Percentiles rank a stretch among this genome's conserved stretches.
Evolutionary conservation across 1,284 basidiomycete genomes (phyloP).

Genomic region (Tilletia setariae): DNA sequence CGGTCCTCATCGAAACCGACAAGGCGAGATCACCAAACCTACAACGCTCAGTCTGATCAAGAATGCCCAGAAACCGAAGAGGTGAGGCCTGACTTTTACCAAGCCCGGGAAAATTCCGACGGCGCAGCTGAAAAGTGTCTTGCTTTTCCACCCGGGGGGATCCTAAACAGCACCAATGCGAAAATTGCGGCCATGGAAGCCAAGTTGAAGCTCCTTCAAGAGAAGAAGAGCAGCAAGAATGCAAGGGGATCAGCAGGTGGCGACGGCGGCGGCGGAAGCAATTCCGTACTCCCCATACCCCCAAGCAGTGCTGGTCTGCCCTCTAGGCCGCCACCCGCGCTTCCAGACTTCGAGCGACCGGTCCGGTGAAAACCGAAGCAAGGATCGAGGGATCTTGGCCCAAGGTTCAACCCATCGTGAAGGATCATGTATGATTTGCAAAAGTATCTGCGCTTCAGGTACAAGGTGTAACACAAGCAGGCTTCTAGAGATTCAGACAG

Average conservation of each 20-base stretch:
- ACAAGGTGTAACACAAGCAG: no score
- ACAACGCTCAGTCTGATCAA: slow-evolving; percentile 86
- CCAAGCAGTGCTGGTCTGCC: slow-evolving; percentile 6
- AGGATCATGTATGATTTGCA: no score
- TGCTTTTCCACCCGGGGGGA: neutral
- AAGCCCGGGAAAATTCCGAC: neutral
- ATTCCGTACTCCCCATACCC: neutral
- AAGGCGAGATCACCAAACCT: slow-evolving; percentile 62
- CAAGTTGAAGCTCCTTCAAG: slow-evolving; percentile 72
- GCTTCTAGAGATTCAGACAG: no score
- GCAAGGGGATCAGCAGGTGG: neutral
- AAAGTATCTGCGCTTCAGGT: no score
- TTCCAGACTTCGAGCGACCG: no score
- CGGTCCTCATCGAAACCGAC: slow-evolving; percentile 29
- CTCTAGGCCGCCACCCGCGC: neutral
- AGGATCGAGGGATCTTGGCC: no score
- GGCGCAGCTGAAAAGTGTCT: neutral
- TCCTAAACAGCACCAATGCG: slow-evolving; percentile 61
- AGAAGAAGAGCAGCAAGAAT: neutral
- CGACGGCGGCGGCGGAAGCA: neutral
- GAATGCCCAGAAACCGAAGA: slow-evolving; percentile 63
- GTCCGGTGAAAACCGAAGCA: no score
- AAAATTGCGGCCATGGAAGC: slow-evolving; percentile 96
- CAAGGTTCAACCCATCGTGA: no score
- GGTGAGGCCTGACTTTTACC: slow-evolving; percentile 59